Evolutionary conservation across 208 protist species (phyloP).

Genomic region (Trypanosoma caninum): DNA sequence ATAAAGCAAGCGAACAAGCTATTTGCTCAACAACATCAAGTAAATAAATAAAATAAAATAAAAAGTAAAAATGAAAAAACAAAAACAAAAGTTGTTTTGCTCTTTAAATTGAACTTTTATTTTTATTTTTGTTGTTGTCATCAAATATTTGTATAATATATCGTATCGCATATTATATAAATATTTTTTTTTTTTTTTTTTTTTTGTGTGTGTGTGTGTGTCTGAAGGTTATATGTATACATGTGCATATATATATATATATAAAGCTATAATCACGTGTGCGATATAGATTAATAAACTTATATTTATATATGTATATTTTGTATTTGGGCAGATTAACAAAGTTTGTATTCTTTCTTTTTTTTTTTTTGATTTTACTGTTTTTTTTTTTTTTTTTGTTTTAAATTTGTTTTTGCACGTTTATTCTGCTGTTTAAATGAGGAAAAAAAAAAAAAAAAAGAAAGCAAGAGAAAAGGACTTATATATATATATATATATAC

Average conservation of each 20-base stretch:
- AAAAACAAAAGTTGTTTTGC: too few relatives aligned
- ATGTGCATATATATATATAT: too few relatives aligned
- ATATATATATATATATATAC: background rate
- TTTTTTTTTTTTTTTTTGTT: background rate
- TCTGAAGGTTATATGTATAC: background rate
- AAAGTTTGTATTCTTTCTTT: conserved; percentile 11
- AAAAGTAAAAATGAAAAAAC: conserved; percentile 11
- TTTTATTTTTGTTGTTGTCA: background rate
- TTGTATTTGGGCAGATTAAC: too few relatives aligned
- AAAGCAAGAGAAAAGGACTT: background rate
- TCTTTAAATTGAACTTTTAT: too few relatives aligned
- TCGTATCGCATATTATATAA: background rate
- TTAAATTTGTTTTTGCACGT: background rate
- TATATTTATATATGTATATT: conserved; percentile 17
- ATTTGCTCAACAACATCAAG: background rate
- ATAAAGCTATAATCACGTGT: too few relatives aligned
- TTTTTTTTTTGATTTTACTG: conserved; percentile 8
- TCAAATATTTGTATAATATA: too few relatives aligned
- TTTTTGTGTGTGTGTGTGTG: background rate
- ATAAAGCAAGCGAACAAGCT: background rate
- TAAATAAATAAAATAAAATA: conserved; percentile 8
- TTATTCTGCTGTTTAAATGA: background rate
- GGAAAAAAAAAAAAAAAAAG: background rate
- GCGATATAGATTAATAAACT: background rate
- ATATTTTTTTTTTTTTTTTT: background rate